These are phyloP conservation scores for Kwoniella shivajii DNA, from an alignment of 1,284 basidiomycete genomes.

Conservation along the genomic window DNA sequence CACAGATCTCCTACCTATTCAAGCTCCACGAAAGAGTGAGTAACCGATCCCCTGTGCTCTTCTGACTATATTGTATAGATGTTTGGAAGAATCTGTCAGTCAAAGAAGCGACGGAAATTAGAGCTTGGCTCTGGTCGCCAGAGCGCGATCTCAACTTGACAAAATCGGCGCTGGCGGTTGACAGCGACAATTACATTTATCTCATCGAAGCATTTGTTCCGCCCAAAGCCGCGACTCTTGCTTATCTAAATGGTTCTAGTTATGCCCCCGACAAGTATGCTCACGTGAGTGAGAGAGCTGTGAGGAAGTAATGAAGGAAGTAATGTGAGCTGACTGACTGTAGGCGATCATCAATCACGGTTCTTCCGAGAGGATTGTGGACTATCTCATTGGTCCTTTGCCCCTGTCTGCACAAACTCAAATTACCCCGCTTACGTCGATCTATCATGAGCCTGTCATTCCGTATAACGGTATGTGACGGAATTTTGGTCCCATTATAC, in stretches of 20 bases:
- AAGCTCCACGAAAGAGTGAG: slow-evolving; percentile 5
- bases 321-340: too few species aligned
- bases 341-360: slow-evolving; percentile 61
- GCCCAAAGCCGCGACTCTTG: slow-evolving; percentile 39
- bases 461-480: slow-evolving; percentile 23
- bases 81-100: slow-evolving; percentile 44
- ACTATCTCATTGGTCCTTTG: slow-evolving; percentile 48
- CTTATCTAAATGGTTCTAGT: slow-evolving; percentile 24
- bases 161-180: slow-evolving; percentile 11
- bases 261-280: slow-evolving; percentile 34
- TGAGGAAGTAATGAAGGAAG: too few species aligned
- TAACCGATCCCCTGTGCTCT: not conserved
- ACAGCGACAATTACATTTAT: slow-evolving; percentile 45
- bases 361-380: slow-evolving; percentile 40
- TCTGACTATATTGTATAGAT: slow-evolving; percentile 23
- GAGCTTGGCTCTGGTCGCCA: slow-evolving; percentile 58
- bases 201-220: slow-evolving; percentile 40
- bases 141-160: slow-evolving; percentile 58
- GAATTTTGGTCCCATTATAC: not conserved
- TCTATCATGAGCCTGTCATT: slow-evolving; percentile 28
- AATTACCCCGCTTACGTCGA: slow-evolving; percentile 20
- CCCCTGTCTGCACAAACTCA: slow-evolving; percentile 29
- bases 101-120: slow-evolving; percentile 57
- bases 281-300: slow-evolving; percentile 22
- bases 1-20: not conserved